Percentiles rank a stretch among this genome's conserved stretches.
Conservation (phyloP, 73 alveolate genomes). For the Tetrahymena borealis region DNA sequence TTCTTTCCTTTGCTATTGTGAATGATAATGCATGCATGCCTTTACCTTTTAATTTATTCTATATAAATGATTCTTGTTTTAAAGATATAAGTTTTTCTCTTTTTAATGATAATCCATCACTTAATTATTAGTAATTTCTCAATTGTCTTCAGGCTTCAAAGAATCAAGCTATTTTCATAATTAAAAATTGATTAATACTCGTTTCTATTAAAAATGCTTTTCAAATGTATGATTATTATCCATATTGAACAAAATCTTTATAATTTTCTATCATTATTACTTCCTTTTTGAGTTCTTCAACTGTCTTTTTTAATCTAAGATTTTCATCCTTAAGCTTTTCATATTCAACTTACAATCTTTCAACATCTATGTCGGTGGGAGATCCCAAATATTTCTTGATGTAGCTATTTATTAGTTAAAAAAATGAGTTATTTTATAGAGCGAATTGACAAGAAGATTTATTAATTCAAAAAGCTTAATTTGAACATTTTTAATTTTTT, state of each 20-base stretch:
- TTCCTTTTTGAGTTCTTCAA: constrained; percentile 77
- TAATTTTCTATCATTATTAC: no score
- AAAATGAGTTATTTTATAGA: neutral
- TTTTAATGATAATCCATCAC: neutral
- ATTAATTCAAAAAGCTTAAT: no score
- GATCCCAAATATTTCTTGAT: constrained; percentile 79
- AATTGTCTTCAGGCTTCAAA: neutral
- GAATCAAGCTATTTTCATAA: neutral
- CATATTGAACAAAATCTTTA: no score
- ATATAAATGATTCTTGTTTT: neutral
- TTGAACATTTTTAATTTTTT: no score
- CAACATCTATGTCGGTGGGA: constrained; percentile 88
- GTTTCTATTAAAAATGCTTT: neutral
- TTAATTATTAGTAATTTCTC: neutral
- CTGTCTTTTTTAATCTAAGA: constrained; percentile 58
- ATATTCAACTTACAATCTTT: constrained; percentile 70
- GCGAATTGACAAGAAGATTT: no score
- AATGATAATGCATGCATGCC: neutral
- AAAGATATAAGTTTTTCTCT: neutral
- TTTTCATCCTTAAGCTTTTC: constrained; percentile 75
- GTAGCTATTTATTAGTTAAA: constrained; percentile 35
- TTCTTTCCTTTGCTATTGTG: no score
- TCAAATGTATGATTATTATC: no score
- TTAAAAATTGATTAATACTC: neutral
- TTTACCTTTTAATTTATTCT: neutral